Conservation (phyloP, 2,329 filamentous ascomycete species). For the Fusarium bulbicola region DNA sequence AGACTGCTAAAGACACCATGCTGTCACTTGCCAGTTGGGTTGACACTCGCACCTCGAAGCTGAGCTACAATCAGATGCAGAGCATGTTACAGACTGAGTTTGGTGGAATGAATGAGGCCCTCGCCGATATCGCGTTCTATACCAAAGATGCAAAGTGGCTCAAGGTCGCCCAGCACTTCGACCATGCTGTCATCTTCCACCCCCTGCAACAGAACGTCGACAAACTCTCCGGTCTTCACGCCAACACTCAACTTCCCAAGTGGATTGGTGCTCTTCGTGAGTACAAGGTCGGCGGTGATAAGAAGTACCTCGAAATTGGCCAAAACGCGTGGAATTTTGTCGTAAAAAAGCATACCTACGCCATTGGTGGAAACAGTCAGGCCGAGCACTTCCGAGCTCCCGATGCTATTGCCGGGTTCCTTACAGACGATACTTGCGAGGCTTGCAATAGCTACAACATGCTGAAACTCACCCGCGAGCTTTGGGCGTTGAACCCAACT, state of each 20-base stretch:
- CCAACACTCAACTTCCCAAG: constrained; percentile 64
- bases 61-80: constrained; percentile 58
- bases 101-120: constrained; percentile 63
- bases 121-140: constrained; percentile 58
- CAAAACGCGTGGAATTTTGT: constrained; percentile 60
- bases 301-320: constrained; percentile 58
- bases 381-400: constrained; percentile 60
- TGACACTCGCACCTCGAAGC: constrained; percentile 53
- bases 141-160: constrained; percentile 58
- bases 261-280: constrained; percentile 61
- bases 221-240: constrained; percentile 57
- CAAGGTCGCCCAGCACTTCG: constrained; percentile 57
- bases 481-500: constrained; percentile 56
- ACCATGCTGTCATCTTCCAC: constrained; percentile 58
- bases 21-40: constrained; percentile 59
- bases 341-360: constrained; percentile 58
- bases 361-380: constrained; percentile 63
- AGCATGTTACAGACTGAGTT: constrained; percentile 58
- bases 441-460: constrained; percentile 66
- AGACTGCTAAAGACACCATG: constrained; percentile 54
- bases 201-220: constrained; percentile 58
- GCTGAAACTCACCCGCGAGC: constrained; percentile 63
- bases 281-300: constrained; percentile 57
- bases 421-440: constrained; percentile 59
- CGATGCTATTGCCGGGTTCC: constrained; percentile 55